phyloP scores from a whole-genome alignment of 495 filamentous ascomycete genomes.

The Aspergillus incahuasiensis region DNA sequence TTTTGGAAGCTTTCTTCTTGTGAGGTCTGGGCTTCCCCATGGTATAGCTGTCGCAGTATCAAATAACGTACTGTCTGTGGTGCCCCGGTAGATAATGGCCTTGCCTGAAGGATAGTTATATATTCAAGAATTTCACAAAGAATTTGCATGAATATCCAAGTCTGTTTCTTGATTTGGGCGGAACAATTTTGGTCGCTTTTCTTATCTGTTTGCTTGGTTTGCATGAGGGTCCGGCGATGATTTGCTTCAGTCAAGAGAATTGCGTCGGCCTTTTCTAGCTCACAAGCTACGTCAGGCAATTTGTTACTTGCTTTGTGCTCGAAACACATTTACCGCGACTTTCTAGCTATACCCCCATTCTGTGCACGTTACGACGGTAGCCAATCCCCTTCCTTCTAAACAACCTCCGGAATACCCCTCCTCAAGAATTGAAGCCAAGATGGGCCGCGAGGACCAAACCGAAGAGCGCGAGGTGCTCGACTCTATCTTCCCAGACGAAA shows the following conservation, averaged over 20 bases:
- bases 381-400: not conserved
- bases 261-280: not conserved
- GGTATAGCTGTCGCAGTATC: not conserved
- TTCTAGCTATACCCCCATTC: not conserved
- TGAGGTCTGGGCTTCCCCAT: conserved; percentile 47
- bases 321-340: not conserved
- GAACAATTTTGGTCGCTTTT: conserved; percentile 29
- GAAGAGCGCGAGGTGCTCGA: conserved; percentile 97
- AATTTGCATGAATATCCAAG: not conserved
- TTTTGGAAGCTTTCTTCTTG: conserved; percentile 44
- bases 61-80: conserved; percentile 3
- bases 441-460: conserved; percentile 90
- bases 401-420: conserved; percentile 28
- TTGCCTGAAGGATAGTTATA: not conserved
- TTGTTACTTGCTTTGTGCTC: not conserved
- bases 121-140: not conserved
- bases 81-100: not conserved
- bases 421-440: conserved; percentile 42
- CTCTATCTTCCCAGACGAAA: conserved; percentile 97
- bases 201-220: conserved; percentile 46
- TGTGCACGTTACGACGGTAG: not conserved
- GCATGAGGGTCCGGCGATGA: conserved; percentile 40
- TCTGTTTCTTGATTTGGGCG: conserved; percentile 14
- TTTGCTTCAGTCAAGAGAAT: not conserved
- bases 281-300: not conserved